Evolutionary conservation across 306 rosid species (phyloP).

Genomic region (Lathyrus aphaca): DNA sequence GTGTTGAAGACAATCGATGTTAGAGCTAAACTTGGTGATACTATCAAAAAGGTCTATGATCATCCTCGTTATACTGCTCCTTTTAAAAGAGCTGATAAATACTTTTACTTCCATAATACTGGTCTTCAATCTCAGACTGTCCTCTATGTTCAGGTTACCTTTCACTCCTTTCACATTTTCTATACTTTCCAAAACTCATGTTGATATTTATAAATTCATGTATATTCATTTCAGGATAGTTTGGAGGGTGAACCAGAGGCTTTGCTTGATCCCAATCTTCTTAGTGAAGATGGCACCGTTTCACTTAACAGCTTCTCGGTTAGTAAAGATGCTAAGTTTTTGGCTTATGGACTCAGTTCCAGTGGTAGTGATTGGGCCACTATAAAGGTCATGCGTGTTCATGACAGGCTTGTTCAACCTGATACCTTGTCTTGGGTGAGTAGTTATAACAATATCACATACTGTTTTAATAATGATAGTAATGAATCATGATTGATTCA

Average conservation of each 20-base stretch:
- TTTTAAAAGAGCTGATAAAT: slow-evolving; percentile 57
- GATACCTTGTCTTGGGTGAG: slow-evolving; percentile 85
- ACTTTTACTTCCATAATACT: slow-evolving; percentile 81
- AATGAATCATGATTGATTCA: neutral
- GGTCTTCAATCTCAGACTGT: slow-evolving; percentile 88
- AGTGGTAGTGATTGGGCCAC: slow-evolving; percentile 97
- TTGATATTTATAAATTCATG: no score
- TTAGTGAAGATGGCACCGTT: slow-evolving; percentile 80
- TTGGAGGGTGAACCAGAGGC: slow-evolving; percentile 68
- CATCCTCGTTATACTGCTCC: slow-evolving; percentile 84
- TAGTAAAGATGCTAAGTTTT: slow-evolving; percentile 71
- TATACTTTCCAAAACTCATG: no score
- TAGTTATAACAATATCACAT: neutral
- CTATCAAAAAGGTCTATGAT: slow-evolving; percentile 71
- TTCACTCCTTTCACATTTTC: no score
- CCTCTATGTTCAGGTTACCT: slow-evolving; percentile 61
- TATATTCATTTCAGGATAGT: slow-evolving; percentile 51
- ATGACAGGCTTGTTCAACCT: slow-evolving; percentile 54
- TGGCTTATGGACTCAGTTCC: slow-evolving; percentile 85
- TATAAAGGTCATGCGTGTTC: slow-evolving; percentile 64
- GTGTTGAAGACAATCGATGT: slow-evolving; percentile 62
- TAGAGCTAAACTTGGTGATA: slow-evolving; percentile 57
- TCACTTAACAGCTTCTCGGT: slow-evolving; percentile 55
- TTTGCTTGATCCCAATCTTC: slow-evolving; percentile 83
- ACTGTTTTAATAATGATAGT: neutral